These are phyloP conservation scores for Verticillium nubilum DNA, from an alignment of 2,329 filamentous ascomycete genomes.

Conservation along the genomic window DNA sequence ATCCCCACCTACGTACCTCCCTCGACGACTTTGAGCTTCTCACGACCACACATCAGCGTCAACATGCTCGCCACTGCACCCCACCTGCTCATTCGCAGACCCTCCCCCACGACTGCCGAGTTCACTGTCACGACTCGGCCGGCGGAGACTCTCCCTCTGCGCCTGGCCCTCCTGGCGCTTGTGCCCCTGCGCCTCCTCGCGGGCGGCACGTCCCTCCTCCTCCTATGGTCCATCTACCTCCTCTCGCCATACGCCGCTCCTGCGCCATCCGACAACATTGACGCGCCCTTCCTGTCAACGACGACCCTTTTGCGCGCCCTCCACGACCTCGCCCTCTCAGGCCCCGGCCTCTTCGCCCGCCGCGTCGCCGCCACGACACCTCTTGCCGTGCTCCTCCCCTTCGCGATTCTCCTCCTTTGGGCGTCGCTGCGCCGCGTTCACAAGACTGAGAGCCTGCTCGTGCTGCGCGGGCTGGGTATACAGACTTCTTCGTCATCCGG, in stretches of 20 bases:
- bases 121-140: conserved; percentile 86
- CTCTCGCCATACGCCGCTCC: conserved; percentile 21
- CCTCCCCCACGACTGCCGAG: conserved; percentile 83
- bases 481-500: conserved; percentile 73
- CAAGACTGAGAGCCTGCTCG: conserved; percentile 76
- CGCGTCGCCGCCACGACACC: conserved; percentile 28
- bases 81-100: conserved; percentile 57
- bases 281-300: conserved; percentile 3
- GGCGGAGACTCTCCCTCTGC: conserved; percentile 39
- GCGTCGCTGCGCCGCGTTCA: conserved; percentile 40
- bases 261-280: conserved; percentile 1
- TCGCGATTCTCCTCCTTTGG: conserved; percentile 33
- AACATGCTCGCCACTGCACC: conserved; percentile 58
- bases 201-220: conserved; percentile 30
- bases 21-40: background rate
- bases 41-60: background rate
- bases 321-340: conserved; percentile 20
- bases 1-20: conserved; percentile 4
- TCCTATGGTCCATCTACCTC: conserved; percentile 43
- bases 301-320: conserved; percentile 9
- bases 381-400: conserved; percentile 31
- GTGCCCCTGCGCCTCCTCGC: conserved; percentile 36
- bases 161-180: conserved; percentile 37
- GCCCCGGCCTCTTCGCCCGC: conserved; percentile 23
- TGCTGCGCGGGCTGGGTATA: conserved; percentile 83